Evolutionary conservation across 345 rosid genomes (phyloP), one percentile per base, ranked within the genome.

Genomic region (Dipteronia dyeriana): DNA sequence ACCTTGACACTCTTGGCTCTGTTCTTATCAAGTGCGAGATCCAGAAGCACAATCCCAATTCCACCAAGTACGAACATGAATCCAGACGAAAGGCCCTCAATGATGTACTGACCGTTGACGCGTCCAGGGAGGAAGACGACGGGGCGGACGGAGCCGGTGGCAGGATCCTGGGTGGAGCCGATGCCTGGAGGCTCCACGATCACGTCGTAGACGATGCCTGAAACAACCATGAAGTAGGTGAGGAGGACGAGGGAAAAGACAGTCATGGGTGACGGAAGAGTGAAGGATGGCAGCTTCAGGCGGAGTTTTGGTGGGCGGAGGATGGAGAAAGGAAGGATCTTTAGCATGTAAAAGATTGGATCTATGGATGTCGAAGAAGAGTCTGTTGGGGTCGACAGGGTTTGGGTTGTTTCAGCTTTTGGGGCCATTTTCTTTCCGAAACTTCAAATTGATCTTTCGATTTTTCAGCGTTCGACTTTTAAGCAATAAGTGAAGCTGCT

Each of bases 151-250:
- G 99, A 49, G 5, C 99, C 99, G 76, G 98, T 93, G 49, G 26
- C 71, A 1, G 96, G 99, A 34, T 95, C 99, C 85, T 95, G 99
- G 2, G 84, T 83, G 63, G 99, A 95, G 20, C 99, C 98, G 86
- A 95, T 95, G 57, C 99, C 99, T 0, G 99, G 98, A 1, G 99
- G 99, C 87, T 95, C 97, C 0, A 93, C 98, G 60, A 93, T 95
- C 73, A 95, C 93, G 84, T 95, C 97, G 83, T 95, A 95, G 83
- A 95, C 87, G 82, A 95, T 84, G 7, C 98, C 98, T 0, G 98
- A 95, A 70, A 93, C 89, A 39, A 93, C 98, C 79, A 95, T 90
- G 87, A 91, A 94, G 93, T 92, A 94, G n/a, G 97, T 92, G 68
- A 95, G 95, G 85, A 95, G 94, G 65, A 95, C 77, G 38, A 95